phyloP scores from a whole-genome alignment of 768 basidiomycete species.

The Boletus sp. region DNA sequence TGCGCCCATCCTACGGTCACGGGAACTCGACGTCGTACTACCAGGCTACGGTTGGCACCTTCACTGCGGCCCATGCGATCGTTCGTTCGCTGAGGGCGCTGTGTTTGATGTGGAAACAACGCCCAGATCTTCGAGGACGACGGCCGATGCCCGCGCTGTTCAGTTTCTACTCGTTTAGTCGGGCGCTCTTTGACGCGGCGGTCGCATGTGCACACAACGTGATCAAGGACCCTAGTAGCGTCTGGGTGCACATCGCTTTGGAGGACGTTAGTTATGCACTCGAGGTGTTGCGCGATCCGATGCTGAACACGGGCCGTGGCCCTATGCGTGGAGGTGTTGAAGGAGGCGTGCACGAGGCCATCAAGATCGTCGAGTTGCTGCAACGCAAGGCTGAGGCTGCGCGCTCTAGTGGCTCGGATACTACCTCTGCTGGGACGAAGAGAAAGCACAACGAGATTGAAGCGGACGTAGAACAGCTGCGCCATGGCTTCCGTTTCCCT shows the following conservation, averaged over 20 bases:
- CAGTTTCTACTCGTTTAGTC: conserved; percentile 58
- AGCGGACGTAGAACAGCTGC: conserved; percentile 30
- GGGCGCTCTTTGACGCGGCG: conserved; percentile 64
- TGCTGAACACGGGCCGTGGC: conserved; percentile 32
- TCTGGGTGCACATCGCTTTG: conserved; percentile 48
- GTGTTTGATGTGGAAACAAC: conserved; percentile 39
- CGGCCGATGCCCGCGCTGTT: conserved; percentile 45
- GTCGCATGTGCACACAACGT: conserved; percentile 63
- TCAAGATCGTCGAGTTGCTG: conserved; percentile 40
- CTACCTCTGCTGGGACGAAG: conserved; percentile 35
- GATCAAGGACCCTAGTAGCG: conserved; percentile 48
- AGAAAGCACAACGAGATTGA: conserved; percentile 44
- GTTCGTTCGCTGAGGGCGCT: conserved; percentile 50
- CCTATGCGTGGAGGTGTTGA: conserved; percentile 35
- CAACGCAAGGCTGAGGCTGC: conserved; percentile 41
- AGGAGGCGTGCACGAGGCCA: conserved; percentile 36
- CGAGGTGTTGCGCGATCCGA: conserved; percentile 40
- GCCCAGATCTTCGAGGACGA: conserved; percentile 31
- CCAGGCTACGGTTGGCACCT: conserved; percentile 55
- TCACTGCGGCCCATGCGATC: conserved; percentile 66
- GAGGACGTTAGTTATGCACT: conserved; percentile 46
- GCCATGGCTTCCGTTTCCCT: conserved; percentile 41
- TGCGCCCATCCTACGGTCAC: conserved; percentile 37
- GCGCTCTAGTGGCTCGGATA: conserved; percentile 14
- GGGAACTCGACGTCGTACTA: conserved; percentile 36